Conservation (phyloP, 257 asterid species). For the Solanum gracilifrons region DNA sequence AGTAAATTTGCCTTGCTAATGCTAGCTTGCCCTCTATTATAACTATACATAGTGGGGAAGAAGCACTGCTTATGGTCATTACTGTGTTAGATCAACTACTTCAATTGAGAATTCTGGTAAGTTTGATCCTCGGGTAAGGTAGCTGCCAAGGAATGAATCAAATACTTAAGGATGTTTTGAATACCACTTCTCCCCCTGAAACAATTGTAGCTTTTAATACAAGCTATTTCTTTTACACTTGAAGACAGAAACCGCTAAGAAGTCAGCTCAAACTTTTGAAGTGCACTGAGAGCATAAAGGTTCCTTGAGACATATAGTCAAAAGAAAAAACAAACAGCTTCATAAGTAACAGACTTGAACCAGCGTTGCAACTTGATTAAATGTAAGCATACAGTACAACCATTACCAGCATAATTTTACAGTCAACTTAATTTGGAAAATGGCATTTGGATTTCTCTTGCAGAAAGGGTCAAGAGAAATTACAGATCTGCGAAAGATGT, state of each 20-base stretch:
- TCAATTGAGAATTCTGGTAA: background rate
- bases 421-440: background rate
- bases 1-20: background rate
- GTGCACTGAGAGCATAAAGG: background rate
- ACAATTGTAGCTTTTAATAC: background rate
- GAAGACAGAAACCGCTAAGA: background rate
- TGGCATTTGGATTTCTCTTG: background rate
- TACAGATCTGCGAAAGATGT: background rate
- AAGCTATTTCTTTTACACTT: background rate
- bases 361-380: background rate
- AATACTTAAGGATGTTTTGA: background rate
- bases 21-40: background rate
- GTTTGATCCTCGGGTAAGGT: background rate
- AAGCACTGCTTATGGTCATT: background rate
- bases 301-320: background rate
- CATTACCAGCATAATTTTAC: background rate
- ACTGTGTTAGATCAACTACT: background rate
- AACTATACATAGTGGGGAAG: background rate
- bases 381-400: background rate
- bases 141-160: background rate
- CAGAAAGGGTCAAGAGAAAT: background rate
- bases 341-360: background rate
- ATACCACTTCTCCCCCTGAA: background rate
- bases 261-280: background rate
- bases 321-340: background rate